A percentile compares a stretch with the other conserved stretches of the same genome.
phyloP scores from a whole-genome alignment of 768 basidiomycete genomes.

The Amanita pseudoporphyria region DNA sequence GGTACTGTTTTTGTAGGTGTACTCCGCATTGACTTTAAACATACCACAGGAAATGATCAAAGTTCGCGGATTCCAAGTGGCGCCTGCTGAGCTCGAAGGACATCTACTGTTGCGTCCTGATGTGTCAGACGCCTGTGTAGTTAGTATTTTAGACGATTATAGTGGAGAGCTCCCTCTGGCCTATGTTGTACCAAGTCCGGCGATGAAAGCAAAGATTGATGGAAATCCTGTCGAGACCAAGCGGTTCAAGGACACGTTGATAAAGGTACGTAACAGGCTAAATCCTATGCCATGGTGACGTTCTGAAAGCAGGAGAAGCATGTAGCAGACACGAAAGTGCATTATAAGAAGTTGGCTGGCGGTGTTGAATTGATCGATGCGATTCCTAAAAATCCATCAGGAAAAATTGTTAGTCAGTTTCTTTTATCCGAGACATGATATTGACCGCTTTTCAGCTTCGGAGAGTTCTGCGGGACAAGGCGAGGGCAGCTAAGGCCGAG shows the following conservation, averaged over 20 bases:
- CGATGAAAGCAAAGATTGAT: slow-evolving; percentile 26
- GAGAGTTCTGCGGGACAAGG: slow-evolving; percentile 43
- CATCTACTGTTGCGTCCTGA: slow-evolving; percentile 52
- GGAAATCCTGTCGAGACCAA: slow-evolving; percentile 23
- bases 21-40: not conserved
- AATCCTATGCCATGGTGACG: not conserved
- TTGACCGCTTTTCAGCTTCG: slow-evolving; percentile 25
- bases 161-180: slow-evolving; percentile 66
- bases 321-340: slow-evolving; percentile 45
- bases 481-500: slow-evolving; percentile 18
- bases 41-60: slow-evolving; percentile 55
- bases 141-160: slow-evolving; percentile 63
- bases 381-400: slow-evolving; percentile 63
- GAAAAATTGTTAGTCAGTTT: slow-evolving; percentile 46
- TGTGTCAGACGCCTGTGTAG: slow-evolving; percentile 54
- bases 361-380: slow-evolving; percentile 53
- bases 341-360: slow-evolving; percentile 51
- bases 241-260: slow-evolving; percentile 34
- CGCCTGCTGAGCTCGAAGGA: slow-evolving; percentile 59
- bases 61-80: slow-evolving; percentile 49
- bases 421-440: not conserved
- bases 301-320: slow-evolving; percentile 25
- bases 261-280: slow-evolving; percentile 44
- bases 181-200: slow-evolving; percentile 40
- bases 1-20: slow-evolving; percentile 22